Conservation (phyloP, 768 basidiomycete genomes). For the Lentinula sp. region DNA sequence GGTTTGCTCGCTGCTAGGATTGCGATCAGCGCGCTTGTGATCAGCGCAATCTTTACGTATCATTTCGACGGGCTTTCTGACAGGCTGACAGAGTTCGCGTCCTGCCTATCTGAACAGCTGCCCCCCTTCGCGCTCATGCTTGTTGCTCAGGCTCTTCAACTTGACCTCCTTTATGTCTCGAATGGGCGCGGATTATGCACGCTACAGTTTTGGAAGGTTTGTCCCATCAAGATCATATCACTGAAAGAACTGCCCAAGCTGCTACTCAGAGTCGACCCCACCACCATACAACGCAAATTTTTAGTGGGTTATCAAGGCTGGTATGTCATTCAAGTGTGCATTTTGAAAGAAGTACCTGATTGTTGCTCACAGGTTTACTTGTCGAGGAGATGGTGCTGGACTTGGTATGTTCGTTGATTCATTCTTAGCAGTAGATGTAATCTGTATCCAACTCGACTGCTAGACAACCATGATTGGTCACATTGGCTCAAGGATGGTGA, state of each 20-base stretch:
- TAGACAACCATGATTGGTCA: slow-evolving; percentile 78
- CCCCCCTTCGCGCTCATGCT: background rate
- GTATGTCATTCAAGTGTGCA: slow-evolving; percentile 27
- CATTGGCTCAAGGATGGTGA: slow-evolving; percentile 56
- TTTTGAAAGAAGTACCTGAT: background rate
- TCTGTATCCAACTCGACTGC: background rate
- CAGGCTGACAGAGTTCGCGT: background rate
- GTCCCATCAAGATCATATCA: background rate
- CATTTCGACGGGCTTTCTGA: background rate
- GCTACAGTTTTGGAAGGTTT: background rate
- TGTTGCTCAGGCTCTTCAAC: background rate
- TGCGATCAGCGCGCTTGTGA: no score
- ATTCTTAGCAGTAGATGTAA: background rate
- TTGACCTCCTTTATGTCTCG: background rate
- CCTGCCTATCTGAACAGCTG: background rate
- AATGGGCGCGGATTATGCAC: background rate
- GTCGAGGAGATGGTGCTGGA: slow-evolving; percentile 57
- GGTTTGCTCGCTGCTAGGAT: no score
- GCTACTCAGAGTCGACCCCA: slow-evolving; percentile 49
- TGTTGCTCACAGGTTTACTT: slow-evolving; percentile 52
- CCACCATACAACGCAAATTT: slow-evolving; percentile 78
- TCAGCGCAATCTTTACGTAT: background rate
- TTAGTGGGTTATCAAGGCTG: slow-evolving; percentile 87
- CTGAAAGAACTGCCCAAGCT: background rate
- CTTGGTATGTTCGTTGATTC: slow-evolving; percentile 33